phyloP scores from a whole-genome alignment of 2,329 filamentous ascomycete genomes.

The Trichoderma endophyticum region DNA sequence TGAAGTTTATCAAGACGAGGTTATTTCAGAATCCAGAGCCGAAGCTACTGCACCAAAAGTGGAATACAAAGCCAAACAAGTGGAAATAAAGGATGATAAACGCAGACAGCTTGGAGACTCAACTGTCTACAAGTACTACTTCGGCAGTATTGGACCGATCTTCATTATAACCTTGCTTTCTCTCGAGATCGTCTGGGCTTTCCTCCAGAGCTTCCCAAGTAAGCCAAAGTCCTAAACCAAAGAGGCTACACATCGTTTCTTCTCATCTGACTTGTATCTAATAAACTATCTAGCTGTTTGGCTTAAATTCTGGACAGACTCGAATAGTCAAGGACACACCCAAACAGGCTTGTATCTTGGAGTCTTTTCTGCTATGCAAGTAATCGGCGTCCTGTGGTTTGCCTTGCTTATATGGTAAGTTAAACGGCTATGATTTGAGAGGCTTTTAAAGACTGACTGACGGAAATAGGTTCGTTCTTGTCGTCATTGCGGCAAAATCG shows the following conservation, averaged over 20 bases:
- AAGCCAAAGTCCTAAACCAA: not conserved
- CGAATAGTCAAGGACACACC: constrained; percentile 18
- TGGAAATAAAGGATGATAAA: not conserved
- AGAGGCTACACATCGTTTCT: not conserved
- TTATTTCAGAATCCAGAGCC: not conserved
- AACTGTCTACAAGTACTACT: constrained; percentile 16
- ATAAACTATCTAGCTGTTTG: constrained; percentile 26
- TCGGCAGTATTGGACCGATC: not conserved
- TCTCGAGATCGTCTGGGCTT: constrained; percentile 27
- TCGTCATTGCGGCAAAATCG: constrained; percentile 28
- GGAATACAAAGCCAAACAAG: not conserved
- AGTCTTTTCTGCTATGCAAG: constrained; percentile 27
- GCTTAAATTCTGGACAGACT: constrained; percentile 32
- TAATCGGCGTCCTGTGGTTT: constrained; percentile 16
- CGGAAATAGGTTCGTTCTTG: constrained; percentile 29
- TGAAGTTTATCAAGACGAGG: not conserved
- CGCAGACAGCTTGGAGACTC: not conserved
- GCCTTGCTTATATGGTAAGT: constrained; percentile 4
- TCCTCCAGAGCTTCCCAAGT: constrained; percentile 32
- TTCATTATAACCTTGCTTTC: constrained; percentile 20
- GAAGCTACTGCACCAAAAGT: not conserved
- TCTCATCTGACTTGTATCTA: not conserved
- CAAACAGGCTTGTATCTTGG: constrained; percentile 24
- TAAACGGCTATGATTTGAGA: not conserved
- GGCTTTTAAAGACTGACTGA: too few species aligned